Percentiles rank a stretch among this genome's conserved stretches.
phyloP scores from a whole-genome alignment of 345 rosid species.

The Clausena lansium region DNA sequence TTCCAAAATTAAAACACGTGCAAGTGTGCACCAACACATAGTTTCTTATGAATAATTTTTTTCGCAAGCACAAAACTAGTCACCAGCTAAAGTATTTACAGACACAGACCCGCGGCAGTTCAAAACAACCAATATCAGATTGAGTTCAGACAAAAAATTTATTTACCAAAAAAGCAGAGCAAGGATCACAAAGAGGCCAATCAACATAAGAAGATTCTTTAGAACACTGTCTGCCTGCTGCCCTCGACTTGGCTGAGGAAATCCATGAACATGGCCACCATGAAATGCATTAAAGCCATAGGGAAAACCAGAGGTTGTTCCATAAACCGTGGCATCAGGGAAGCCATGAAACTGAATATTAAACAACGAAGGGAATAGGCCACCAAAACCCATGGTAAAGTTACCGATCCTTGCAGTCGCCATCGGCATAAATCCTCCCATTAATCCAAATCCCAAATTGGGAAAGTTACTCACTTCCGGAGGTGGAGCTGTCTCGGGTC shows the following conservation, averaged over 20 bases:
- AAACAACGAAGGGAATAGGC: slow-evolving; percentile 72
- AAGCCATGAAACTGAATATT: slow-evolving; percentile 76
- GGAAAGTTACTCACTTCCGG: slow-evolving; percentile 44
- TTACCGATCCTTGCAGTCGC: slow-evolving; percentile 66
- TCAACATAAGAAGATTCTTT: slow-evolving; percentile 51
- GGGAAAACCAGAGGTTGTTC: slow-evolving; percentile 63
- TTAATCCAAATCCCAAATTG: slow-evolving; percentile 59
- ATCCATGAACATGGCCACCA: slow-evolving; percentile 52
- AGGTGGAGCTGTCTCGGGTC: slow-evolving; percentile 72
- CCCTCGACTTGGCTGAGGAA: slow-evolving; percentile 36
- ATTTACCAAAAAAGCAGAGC: slow-evolving; percentile 55
- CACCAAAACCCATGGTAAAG: slow-evolving; percentile 74
- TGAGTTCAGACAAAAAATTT: not conserved
- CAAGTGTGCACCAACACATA: not conserved
- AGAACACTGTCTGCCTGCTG: slow-evolving; percentile 54
- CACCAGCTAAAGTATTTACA: slow-evolving; percentile 19
- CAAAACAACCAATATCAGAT: not conserved
- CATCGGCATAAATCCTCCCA: slow-evolving; percentile 73
- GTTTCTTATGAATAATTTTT: slow-evolving; percentile 4
- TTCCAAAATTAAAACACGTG: not conserved
- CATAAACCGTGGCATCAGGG: slow-evolving; percentile 63
- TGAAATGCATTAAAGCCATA: slow-evolving; percentile 49
- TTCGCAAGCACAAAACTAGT: slow-evolving; percentile 10
- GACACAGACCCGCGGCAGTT: not conserved
- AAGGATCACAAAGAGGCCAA: slow-evolving; percentile 53